Percentiles rank a stretch among this genome's conserved stretches.
Conservation (phyloP, 495 filamentous ascomycete species). For the Filosporella fistucella region DNA sequence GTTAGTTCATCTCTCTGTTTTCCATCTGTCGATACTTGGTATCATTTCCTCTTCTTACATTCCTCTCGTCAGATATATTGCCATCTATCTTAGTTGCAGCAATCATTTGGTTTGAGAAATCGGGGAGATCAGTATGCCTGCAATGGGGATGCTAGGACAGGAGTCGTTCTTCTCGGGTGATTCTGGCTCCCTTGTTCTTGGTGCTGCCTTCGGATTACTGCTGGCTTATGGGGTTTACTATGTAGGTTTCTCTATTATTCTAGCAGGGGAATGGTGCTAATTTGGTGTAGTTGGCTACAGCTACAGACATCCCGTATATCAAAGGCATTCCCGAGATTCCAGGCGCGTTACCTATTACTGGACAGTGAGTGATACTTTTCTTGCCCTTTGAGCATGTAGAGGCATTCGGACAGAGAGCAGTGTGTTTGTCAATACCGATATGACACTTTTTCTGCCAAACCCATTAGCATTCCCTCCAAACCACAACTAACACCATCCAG, state of each 20-base stretch:
- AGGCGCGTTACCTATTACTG: slow-evolving; percentile 5
- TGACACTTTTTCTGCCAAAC: no score
- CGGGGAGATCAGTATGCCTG: neutral
- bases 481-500: no score
- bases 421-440: no score
- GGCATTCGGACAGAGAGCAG: no score
- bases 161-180: slow-evolving; percentile 3
- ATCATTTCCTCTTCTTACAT: neutral
- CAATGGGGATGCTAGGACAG: neutral
- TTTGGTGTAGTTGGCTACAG: slow-evolving; percentile 3
- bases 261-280: neutral
- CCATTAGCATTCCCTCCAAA: no score
- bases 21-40: no score
- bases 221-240: slow-evolving; percentile 7
- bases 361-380: no score
- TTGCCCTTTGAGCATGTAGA: no score
- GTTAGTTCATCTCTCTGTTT: neutral
- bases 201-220: no score
- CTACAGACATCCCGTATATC: slow-evolving; percentile 16
- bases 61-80: neutral
- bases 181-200: neutral
- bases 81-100: neutral
- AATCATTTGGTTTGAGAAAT: neutral
- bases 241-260: neutral
- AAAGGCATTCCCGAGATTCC: slow-evolving; percentile 18